Percentiles rank a stretch among this genome's conserved stretches.
Evolutionary conservation across 441 rosid species (phyloP).

Genomic region (Eruca vesicaria): DNA sequence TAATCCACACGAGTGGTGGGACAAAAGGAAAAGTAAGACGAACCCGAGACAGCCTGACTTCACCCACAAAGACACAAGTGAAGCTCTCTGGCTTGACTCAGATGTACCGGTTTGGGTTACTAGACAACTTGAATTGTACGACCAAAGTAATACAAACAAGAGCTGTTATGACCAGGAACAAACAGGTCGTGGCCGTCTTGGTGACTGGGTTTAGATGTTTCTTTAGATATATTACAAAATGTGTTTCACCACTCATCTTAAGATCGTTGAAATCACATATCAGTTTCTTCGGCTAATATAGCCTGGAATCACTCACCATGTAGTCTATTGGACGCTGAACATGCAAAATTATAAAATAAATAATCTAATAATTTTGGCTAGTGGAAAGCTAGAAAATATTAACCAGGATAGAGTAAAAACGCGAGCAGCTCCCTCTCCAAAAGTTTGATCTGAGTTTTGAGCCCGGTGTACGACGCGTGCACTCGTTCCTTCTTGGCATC

Average conservation of each 20-base stretch:
- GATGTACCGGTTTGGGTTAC: slow-evolving; percentile 71
- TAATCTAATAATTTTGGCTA: no score
- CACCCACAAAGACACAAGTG: slow-evolving; percentile 63
- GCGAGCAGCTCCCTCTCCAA: no score
- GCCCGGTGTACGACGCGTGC: no score
- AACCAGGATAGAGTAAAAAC: no score
- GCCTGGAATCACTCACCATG: no score
- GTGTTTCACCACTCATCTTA: not conserved
- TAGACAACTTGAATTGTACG: slow-evolving; percentile 60
- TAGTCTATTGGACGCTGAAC: no score
- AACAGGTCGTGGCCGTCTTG: slow-evolving; percentile 28
- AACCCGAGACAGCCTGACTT: slow-evolving; percentile 63
- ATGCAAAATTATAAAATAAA: no score
- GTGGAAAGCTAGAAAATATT: no score
- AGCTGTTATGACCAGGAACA: slow-evolving; percentile 19
- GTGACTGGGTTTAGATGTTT: slow-evolving; percentile 42
- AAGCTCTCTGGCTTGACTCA: slow-evolving; percentile 65
- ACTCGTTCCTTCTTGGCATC: no score
- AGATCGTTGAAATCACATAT: no score
- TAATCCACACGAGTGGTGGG: slow-evolving; percentile 82
- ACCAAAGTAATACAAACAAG: slow-evolving; percentile 41
- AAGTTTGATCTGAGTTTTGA: no score
- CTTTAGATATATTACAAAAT: not conserved
- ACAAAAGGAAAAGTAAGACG: slow-evolving; percentile 57
- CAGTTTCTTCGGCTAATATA: no score